Percentiles rank a stretch among this genome's conserved stretches.
Evolutionary conservation across 2,329 filamentous ascomycete genomes (phyloP).

Genomic region (Bisporella sp.): DNA sequence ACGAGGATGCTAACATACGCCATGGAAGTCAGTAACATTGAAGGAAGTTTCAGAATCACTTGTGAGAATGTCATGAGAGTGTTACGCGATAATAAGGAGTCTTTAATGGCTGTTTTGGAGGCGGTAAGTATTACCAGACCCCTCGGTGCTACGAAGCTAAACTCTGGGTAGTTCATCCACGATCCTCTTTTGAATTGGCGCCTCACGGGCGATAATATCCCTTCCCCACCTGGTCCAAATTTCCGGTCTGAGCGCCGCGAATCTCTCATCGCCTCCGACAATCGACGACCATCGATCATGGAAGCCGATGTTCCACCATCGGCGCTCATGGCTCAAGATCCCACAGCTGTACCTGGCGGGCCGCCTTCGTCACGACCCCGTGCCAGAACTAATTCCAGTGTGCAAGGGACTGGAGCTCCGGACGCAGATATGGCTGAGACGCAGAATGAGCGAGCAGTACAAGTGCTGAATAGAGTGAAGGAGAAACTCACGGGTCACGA

Average conservation of each 20-base stretch:
- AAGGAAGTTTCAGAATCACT: constrained; percentile 95
- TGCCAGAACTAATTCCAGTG: constrained; percentile 54
- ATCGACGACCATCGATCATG: constrained; percentile 62
- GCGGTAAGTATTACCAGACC: constrained; percentile 59
- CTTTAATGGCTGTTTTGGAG: constrained; percentile 95
- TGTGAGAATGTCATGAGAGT: constrained; percentile 99
- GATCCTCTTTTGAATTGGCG: constrained; percentile 98
- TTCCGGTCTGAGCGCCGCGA: constrained; percentile 56
- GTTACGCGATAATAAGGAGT: constrained; percentile 93
- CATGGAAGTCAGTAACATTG: constrained; percentile 99
- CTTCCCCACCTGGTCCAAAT: constrained; percentile 56
- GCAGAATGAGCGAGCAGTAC: constrained; percentile 87
- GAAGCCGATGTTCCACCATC: constrained; percentile 55
- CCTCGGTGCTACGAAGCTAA: constrained; percentile 6
- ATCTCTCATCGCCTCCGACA: constrained; percentile 38
- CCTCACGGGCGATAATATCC: constrained; percentile 51
- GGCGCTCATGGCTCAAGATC: constrained; percentile 43
- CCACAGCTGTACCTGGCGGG: constrained; percentile 30
- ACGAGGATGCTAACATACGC: constrained; percentile 99
- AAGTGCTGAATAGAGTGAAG: constrained; percentile 85
- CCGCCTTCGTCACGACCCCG: constrained; percentile 43
- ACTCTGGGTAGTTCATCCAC: constrained; percentile 74
- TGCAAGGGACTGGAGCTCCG: constrained; percentile 26
- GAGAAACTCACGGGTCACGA: constrained; percentile 94
- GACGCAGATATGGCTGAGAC: constrained; percentile 56